A percentile compares a stretch with the other conserved stretches of the same genome.
Conservation (phyloP, 2,329 filamentous ascomycete genomes). For the Hymenoscyphus scutula region DNA sequence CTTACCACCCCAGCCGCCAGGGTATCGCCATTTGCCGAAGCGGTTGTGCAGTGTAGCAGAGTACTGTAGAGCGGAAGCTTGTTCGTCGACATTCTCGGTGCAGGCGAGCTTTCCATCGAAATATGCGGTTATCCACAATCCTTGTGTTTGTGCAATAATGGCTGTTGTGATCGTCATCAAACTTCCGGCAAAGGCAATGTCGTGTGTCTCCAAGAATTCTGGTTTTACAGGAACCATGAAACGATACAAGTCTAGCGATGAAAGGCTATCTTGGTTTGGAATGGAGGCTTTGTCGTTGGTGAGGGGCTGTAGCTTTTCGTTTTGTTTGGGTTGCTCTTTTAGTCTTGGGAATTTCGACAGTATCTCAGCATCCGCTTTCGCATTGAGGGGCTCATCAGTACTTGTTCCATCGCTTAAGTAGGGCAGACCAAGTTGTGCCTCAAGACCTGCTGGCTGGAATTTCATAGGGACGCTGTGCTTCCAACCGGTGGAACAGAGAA, state of each 20-base stretch:
- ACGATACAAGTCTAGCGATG: constrained; percentile 39
- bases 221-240: constrained; percentile 46
- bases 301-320: constrained; percentile 46
- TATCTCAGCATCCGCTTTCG: constrained; percentile 49
- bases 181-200: constrained; percentile 47
- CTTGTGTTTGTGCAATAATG: constrained; percentile 47
- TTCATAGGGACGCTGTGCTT: constrained; percentile 50
- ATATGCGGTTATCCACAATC: constrained; percentile 65
- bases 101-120: constrained; percentile 46
- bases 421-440: constrained; percentile 50
- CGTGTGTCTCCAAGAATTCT: constrained; percentile 39
- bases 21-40: constrained; percentile 69
- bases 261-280: constrained; percentile 4
- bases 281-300: constrained; percentile 26
- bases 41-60: constrained; percentile 64
- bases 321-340: constrained; percentile 48
- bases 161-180: constrained; percentile 44
- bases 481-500: constrained; percentile 61
- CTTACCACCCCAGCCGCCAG: constrained; percentile 60
- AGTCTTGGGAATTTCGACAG: constrained; percentile 52
- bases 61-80: constrained; percentile 41
- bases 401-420: constrained; percentile 38
- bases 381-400: background rate
- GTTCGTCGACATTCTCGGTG: background rate
- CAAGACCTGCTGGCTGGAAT: constrained; percentile 49